phyloP scores from a whole-genome alignment of 164 flowering plant genomes.

The Amborella trichopoda region DNA sequence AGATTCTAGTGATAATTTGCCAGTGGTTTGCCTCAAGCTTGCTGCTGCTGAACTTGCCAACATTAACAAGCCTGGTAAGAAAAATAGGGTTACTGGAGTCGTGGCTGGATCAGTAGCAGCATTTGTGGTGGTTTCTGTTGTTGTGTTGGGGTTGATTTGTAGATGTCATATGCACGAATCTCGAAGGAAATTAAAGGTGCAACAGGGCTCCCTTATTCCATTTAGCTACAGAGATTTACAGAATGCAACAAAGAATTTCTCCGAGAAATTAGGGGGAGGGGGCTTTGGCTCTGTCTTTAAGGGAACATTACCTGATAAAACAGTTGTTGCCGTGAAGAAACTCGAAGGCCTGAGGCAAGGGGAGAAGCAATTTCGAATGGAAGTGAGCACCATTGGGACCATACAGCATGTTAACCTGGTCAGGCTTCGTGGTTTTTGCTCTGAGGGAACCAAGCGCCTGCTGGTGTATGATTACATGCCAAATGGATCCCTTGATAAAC shows the following conservation, averaged over 20 bases:
- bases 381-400: constrained; percentile 61
- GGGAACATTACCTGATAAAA: constrained; percentile 29
- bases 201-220: constrained; percentile 23
- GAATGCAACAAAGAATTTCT: constrained; percentile 36
- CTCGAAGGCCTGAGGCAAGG: constrained; percentile 40
- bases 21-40: no score
- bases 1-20: neutral
- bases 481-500: constrained; percentile 29
- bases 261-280: constrained; percentile 41
- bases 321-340: constrained; percentile 33
- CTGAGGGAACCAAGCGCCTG: constrained; percentile 26
- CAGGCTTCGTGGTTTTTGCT: constrained; percentile 45
- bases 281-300: constrained; percentile 50
- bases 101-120: constrained; percentile 7
- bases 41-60: no score
- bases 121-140: constrained; percentile 5
- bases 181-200: constrained; percentile 6
- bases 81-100: constrained; percentile 13
- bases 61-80: constrained; percentile 5
- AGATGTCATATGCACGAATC: no score
- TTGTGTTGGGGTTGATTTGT: constrained; percentile 9
- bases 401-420: constrained; percentile 52
- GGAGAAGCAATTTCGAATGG: constrained; percentile 46
- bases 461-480: constrained; percentile 55
- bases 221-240: constrained; percentile 29